Evolutionary conservation across 805 yeast genomes (phyloP).

Genomic region (Lipomyces yamanashiensis): DNA sequence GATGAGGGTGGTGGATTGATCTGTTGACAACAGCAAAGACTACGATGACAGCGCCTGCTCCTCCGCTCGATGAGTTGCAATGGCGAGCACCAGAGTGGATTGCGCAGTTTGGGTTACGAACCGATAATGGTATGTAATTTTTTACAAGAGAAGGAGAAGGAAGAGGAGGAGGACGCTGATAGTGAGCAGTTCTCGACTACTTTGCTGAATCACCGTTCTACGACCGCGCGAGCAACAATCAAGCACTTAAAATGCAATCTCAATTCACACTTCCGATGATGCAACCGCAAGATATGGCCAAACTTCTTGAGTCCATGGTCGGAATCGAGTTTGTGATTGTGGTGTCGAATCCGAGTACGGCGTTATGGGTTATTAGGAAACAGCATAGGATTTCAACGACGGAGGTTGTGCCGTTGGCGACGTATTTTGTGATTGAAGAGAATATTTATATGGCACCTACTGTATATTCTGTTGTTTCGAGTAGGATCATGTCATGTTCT

Average conservation of each 20-base stretch:
- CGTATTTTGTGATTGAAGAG: slow-evolving; percentile 88
- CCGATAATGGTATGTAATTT: slow-evolving; percentile 63
- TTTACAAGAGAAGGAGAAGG: background rate
- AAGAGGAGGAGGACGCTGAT: background rate
- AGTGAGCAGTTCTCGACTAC: slow-evolving; percentile 68
- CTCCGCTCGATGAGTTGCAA: slow-evolving; percentile 54
- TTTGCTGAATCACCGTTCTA: slow-evolving; percentile 94
- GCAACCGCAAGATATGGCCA: slow-evolving; percentile 49
- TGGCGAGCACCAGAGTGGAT: slow-evolving; percentile 99
- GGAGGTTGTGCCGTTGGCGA: slow-evolving; percentile 62
- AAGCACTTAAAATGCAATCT: slow-evolving; percentile 91
- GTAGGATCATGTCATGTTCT: slow-evolving; percentile 64
- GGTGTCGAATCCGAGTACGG: slow-evolving; percentile 75
- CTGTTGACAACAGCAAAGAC: background rate
- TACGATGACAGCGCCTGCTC: slow-evolving; percentile 15
- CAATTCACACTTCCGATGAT: slow-evolving; percentile 68
- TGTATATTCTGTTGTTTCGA: slow-evolving; percentile 70
- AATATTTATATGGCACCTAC: slow-evolving; percentile 90
- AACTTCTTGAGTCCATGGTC: slow-evolving; percentile 68
- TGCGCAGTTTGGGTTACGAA: slow-evolving; percentile 77
- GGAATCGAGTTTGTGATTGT: slow-evolving; percentile 86
- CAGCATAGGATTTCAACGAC: slow-evolving; percentile 66
- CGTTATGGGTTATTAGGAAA: slow-evolving; percentile 87
- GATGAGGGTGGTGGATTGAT: no score
- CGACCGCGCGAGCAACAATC: slow-evolving; percentile 92